Conservation (phyloP, 2,329 filamentous ascomycete species). For the Lecanoromycetidae sp. region DNA sequence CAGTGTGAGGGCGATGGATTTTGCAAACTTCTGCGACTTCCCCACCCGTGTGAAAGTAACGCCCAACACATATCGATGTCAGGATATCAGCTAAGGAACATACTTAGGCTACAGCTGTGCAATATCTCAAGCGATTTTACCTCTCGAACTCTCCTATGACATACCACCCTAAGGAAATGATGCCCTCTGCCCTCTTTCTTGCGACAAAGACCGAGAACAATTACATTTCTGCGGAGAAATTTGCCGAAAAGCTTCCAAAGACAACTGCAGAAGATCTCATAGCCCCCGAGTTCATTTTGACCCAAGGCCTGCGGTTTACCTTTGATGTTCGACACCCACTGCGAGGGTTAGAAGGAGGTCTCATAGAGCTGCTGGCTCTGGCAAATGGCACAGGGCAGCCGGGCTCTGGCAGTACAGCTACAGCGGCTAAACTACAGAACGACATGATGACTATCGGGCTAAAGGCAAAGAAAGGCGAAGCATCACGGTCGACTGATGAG, state of each 20-base stretch:
- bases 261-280: slow-evolving; percentile 71
- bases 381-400: slow-evolving; percentile 45
- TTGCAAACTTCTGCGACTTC: slow-evolving; percentile 49
- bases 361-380: slow-evolving; percentile 67
- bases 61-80: not conserved
- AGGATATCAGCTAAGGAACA: not conserved
- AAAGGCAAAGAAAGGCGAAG: slow-evolving; percentile 24
- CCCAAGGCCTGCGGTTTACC: slow-evolving; percentile 83
- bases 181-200: slow-evolving; percentile 84
- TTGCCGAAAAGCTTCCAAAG: slow-evolving; percentile 57
- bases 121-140: slow-evolving; percentile 91
- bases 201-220: slow-evolving; percentile 84
- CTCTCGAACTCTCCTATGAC: slow-evolving; percentile 93
- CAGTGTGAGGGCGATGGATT: slow-evolving; percentile 46
- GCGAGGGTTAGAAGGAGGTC: slow-evolving; percentile 70
- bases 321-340: slow-evolving; percentile 90
- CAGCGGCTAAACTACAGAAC: slow-evolving; percentile 1
- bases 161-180: slow-evolving; percentile 78
- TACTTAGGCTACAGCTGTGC: slow-evolving; percentile 60
- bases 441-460: slow-evolving; percentile 15
- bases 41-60: slow-evolving; percentile 27
- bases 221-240: slow-evolving; percentile 55
- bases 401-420: slow-evolving; percentile 20
- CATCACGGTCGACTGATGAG: slow-evolving; percentile 14
- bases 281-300: slow-evolving; percentile 82